Base-by-base conservation (phyloP, 257 asterid genomes). In the Solanum phureja region DNA sequence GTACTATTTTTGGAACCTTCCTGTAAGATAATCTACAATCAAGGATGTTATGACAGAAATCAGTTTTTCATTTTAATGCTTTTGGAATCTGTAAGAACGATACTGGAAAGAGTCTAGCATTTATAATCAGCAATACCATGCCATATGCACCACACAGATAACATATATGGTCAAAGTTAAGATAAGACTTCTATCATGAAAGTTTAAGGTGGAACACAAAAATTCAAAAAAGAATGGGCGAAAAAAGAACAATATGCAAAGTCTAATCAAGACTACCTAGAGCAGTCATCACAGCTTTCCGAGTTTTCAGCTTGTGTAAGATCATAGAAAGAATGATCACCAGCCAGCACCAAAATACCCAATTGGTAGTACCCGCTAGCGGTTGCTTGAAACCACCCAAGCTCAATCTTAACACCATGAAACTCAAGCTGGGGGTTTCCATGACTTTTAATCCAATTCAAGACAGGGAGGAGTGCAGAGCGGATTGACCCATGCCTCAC, bases 321-420 rank as follows among this genome's bases (percentile, higher is more conserved):
- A 91, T 94, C 97, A 83, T 89, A 90, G 85, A 91, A 93, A 85
- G 92, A 89, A 90, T 87, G 90, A 88, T 93, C 95, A 73, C 98
- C 98, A 86, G 96, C 91, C 87, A 94, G 93, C 87, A 96, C 98
- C 94, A 95, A 89, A 87, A 94, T 90, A 33, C 99, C 99, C 92
- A 96, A 89, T 89, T 96, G 99, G 89, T 96, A 96, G 86, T 95
- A 96, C 84, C 98, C 99, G 87, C 95, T 95, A 79, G 98, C 93
- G 33, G 98, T 96, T 83, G 94, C 98, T 87, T 95, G 99, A 94
- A 95, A 94, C 99, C 99, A 96, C 27, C 98, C 98, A n/a, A 95
- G 95, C 92, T 96, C 97, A 77, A 96, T 84, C 92, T 93, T 95
- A 79, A 94, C 98, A 58, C 98, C 95, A 38, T 96, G 99, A 93